Conservation (phyloP, 1,284 basidiomycete species). For the Heimioporus punctisporus region DNA sequence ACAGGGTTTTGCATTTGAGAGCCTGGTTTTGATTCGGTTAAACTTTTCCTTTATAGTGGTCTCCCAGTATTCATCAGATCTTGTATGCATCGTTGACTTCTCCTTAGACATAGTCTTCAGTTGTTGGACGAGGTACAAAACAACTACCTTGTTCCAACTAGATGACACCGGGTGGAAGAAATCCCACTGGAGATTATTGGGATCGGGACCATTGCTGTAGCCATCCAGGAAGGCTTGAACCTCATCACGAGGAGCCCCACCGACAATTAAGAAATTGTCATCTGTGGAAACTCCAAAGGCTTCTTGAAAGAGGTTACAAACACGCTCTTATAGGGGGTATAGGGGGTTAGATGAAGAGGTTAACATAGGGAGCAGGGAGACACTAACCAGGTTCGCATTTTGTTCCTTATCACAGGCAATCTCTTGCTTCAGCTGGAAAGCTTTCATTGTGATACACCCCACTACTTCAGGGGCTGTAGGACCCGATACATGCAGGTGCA, state of each 20-base stretch:
- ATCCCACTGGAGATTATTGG: constrained; percentile 1
- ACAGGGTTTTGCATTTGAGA: neutral
- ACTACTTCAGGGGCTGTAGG: no score
- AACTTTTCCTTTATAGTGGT: neutral
- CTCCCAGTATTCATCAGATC: constrained; percentile 4
- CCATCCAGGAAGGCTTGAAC: neutral
- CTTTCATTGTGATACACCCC: no score
- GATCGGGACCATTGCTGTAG: neutral
- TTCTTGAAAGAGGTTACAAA: neutral
- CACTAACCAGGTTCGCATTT: constrained; percentile 1
- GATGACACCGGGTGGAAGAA: neutral
- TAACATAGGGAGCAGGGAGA: neutral
- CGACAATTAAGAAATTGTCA: neutral
- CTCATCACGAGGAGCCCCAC: neutral
- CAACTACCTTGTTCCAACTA: neutral
- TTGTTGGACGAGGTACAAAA: neutral
- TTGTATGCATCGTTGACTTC: neutral
- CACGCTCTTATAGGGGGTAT: neutral
- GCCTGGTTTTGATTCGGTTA: neutral
- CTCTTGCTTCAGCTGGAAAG: neutral
- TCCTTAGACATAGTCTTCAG: neutral
- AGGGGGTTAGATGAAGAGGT: no score
- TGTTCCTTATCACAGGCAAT: neutral
- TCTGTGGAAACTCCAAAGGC: neutral
- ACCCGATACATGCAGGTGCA: no score